Evolutionary conservation across 2,329 filamentous ascomycete species (phyloP).

Genomic region (Verticillium alfalfae): DNA sequence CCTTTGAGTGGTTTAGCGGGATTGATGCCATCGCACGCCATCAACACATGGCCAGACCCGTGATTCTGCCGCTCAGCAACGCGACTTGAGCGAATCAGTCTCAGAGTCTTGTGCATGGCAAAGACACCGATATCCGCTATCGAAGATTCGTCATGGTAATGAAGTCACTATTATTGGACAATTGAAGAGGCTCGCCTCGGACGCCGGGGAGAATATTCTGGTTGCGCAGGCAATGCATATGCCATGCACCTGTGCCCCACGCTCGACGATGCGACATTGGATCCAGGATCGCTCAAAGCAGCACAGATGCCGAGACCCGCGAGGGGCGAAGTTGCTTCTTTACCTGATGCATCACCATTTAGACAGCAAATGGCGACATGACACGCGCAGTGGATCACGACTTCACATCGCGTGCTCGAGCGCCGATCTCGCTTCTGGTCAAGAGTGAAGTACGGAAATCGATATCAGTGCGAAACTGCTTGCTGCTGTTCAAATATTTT

Average conservation of each 20-base stretch:
- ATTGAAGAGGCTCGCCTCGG: neutral
- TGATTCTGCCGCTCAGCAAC: neutral
- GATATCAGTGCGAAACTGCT: neutral
- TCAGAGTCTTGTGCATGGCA: neutral
- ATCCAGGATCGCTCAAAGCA: neutral
- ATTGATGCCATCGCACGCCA: constrained; percentile 2
- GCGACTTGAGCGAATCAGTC: neutral
- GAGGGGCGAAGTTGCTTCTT: neutral
- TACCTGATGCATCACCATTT: neutral
- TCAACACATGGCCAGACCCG: neutral
- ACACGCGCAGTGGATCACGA: neutral
- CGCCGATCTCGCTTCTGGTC: neutral
- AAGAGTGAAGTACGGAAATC: neutral
- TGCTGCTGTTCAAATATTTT: neutral
- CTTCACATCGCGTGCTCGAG: neutral
- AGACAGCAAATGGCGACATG: neutral
- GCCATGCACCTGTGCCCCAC: neutral
- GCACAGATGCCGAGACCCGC: neutral
- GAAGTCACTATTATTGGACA: neutral
- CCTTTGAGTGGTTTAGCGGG: neutral
- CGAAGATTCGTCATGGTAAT: neutral
- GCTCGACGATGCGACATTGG: neutral
- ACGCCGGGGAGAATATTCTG: neutral
- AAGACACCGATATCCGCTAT: neutral
- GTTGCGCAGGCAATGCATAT: neutral